phyloP scores from a whole-genome alignment of 192 early-diverging fungal genomes.

The Umbelopsis sp. region DNA sequence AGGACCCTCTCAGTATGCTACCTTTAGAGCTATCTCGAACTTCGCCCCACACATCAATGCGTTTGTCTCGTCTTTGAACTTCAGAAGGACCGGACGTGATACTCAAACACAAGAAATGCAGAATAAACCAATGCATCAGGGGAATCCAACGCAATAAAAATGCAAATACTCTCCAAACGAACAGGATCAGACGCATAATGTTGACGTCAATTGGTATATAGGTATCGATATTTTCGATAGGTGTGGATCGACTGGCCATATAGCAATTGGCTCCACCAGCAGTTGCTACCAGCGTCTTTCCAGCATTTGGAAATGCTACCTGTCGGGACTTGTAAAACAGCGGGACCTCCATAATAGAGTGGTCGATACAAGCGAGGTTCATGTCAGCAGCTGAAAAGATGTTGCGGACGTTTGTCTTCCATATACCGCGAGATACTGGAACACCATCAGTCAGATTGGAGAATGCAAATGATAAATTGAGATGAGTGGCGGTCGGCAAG shows the following conservation, averaged over 20 bases:
- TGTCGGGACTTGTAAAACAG: conserved; percentile 14
- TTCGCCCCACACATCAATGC: conserved; percentile 17
- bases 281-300: not conserved
- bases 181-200: not conserved
- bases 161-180: not conserved
- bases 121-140: conserved; percentile 20
- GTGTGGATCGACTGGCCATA: conserved; percentile 13
- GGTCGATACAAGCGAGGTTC: not conserved
- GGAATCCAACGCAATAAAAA: conserved; percentile 7
- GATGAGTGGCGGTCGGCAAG: conserved; percentile 7
- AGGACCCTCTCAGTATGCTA: not conserved
- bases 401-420: conserved; percentile 10
- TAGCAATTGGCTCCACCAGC: conserved; percentile 19
- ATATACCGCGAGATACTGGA: conserved; percentile 12
- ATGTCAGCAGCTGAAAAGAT: conserved; percentile 15
- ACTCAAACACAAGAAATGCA: not conserved
- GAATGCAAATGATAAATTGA: conserved; percentile 15
- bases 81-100: not conserved
- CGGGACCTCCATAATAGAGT: not conserved
- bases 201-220: conserved; percentile 13
- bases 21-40: not conserved
- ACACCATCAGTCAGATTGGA: conserved; percentile 4
- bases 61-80: not conserved
- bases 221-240: conserved; percentile 10
- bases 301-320: conserved; percentile 12